Percentiles rank a stretch among this genome's conserved stretches.
Conservation (phyloP, 2,329 filamentous ascomycete genomes). For the Penicillium sp. region DNA sequence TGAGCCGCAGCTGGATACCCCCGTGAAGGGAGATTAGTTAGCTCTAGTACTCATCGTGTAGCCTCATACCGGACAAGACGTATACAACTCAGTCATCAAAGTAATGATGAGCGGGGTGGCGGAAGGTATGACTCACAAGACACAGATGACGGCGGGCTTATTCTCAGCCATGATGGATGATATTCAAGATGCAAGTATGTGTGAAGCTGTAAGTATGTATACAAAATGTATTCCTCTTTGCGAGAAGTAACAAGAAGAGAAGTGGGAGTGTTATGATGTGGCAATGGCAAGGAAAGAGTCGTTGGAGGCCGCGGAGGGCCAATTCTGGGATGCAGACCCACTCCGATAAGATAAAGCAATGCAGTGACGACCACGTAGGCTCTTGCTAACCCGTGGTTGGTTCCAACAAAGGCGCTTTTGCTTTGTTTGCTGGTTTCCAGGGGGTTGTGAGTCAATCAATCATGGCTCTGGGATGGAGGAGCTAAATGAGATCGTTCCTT, state of each 20-base stretch:
- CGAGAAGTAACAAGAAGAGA: neutral
- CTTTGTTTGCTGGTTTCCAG: constrained; percentile 3
- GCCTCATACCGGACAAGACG: neutral
- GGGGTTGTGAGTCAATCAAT: neutral
- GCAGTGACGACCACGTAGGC: constrained; percentile 5
- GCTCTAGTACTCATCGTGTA: neutral
- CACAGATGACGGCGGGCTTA: constrained; percentile 74
- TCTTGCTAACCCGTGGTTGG: constrained; percentile 6
- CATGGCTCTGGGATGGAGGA: neutral
- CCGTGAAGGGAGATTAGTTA: constrained; percentile 12
- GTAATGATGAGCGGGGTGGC: constrained; percentile 4
- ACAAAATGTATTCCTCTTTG: neutral
- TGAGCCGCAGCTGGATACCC: constrained; percentile 74
- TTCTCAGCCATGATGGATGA: constrained; percentile 30
- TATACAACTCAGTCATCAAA: neutral
- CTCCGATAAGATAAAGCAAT: constrained; percentile 24
- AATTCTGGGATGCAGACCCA: constrained; percentile 14
- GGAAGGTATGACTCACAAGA: constrained; percentile 66
- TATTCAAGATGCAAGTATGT: neutral
- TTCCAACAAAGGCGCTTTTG: neutral
- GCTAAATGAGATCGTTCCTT: neutral
- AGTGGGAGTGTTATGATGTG: constrained; percentile 6
- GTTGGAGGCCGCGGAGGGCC: neutral
- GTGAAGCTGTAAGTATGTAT: neutral
- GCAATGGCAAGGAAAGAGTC: constrained; percentile 6